These are phyloP conservation scores for Eutrema yunnanense DNA, from an alignment of 345 rosid species.

Conservation along the genomic window DNA sequence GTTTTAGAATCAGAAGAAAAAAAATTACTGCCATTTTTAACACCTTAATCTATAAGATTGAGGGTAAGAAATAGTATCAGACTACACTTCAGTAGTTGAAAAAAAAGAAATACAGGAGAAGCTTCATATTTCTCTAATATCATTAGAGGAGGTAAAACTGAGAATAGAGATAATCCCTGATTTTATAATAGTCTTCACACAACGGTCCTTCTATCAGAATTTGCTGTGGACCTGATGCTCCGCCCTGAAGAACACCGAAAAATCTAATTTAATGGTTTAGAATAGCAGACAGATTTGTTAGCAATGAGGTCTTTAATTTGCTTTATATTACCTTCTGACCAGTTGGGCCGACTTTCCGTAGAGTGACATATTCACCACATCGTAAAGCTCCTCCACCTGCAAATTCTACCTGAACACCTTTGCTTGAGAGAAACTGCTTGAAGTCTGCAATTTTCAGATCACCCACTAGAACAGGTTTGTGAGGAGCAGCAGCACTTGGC, in stretches of 20 bases:
- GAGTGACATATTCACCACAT: constrained; percentile 81
- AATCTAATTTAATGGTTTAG: not conserved
- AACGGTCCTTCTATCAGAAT: constrained; percentile 88
- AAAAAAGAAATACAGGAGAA: not conserved
- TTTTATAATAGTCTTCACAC: constrained; percentile 87
- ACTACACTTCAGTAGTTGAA: no score
- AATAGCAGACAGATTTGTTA: not conserved
- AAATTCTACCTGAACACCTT: constrained; percentile 95
- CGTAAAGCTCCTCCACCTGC: constrained; percentile 91
- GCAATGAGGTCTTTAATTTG: not conserved
- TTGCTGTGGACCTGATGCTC: constrained; percentile 51
- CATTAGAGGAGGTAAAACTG: constrained; percentile 77
- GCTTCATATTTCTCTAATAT: not conserved
- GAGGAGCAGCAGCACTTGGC: constrained; percentile 53
- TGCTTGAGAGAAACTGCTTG: constrained; percentile 82
- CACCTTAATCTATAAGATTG: no score
- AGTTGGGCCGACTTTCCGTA: constrained; percentile 75
- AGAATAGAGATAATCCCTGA: constrained; percentile 76
- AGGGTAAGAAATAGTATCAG: no score
- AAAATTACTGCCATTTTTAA: no score
- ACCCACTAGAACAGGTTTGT: constrained; percentile 87
- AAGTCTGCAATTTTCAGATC: constrained; percentile 91
- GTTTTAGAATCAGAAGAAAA: no score
- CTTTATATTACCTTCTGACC: constrained; percentile 61
- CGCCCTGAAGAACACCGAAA: constrained; percentile 41